A percentile compares a stretch with the other conserved stretches of the same genome.
Evolutionary conservation across 2,329 filamentous ascomycete genomes (phyloP).

Genomic region (Claviceps digitariae): DNA sequence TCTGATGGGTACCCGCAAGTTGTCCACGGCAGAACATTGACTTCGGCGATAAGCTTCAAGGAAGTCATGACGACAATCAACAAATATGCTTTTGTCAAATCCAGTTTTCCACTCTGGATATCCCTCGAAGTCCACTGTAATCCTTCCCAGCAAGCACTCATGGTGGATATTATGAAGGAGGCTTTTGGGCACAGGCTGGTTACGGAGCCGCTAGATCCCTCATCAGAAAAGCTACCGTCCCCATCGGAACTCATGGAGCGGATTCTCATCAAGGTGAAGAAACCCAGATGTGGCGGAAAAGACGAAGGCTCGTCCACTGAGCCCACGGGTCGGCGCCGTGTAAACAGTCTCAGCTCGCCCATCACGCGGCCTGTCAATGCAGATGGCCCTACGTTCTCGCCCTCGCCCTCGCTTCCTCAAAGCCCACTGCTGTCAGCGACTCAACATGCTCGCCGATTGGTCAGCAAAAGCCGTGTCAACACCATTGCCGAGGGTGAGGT

Average conservation of each 20-base stretch:
- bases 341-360: constrained; percentile 61
- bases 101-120: constrained; percentile 81
- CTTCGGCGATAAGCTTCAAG: constrained; percentile 74
- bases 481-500: constrained; percentile 45
- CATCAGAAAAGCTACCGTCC: constrained; percentile 58
- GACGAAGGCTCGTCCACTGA: constrained; percentile 24
- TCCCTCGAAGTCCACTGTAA: constrained; percentile 94
- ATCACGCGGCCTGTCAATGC: constrained; percentile 42
- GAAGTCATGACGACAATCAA: constrained; percentile 90
- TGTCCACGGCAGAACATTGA: constrained; percentile 80
- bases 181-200: constrained; percentile 73
- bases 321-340: constrained; percentile 35
- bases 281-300: constrained; percentile 35
- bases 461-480: constrained; percentile 39
- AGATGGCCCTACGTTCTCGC: constrained; percentile 40
- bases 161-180: constrained; percentile 81
- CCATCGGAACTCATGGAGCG: constrained; percentile 74
- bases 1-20: constrained; percentile 77
- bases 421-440: constrained; percentile 39
- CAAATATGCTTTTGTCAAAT: constrained; percentile 82
- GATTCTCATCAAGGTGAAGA: constrained; percentile 91
- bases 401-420: constrained; percentile 36
- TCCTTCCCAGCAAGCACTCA: constrained; percentile 64
- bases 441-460: constrained; percentile 35
- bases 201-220: constrained; percentile 57